Evolutionary conservation across 192 early-diverging fungal genomes (phyloP).

Genomic region (Spizellomyces sp.): DNA sequence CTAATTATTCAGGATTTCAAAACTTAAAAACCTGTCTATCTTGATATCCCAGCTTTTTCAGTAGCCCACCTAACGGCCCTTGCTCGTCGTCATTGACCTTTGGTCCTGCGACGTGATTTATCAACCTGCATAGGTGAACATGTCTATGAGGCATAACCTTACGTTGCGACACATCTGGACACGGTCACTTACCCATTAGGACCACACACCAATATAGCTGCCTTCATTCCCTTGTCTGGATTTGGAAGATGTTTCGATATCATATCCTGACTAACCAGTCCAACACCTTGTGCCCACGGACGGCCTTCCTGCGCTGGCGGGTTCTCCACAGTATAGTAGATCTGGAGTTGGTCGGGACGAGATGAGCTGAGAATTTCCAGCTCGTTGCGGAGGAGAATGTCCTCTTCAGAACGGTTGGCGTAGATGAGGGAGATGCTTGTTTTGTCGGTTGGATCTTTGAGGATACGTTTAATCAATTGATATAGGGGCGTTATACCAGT

Average conservation of each 20-base stretch:
- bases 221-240: slow-evolving; percentile 41
- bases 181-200: slow-evolving; percentile 52
- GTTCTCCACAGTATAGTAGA: slow-evolving; percentile 83
- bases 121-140: slow-evolving; percentile 27
- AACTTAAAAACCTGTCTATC: slow-evolving; percentile 82
- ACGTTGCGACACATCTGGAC: background rate
- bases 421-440: slow-evolving; percentile 85
- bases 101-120: slow-evolving; percentile 41
- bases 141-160: background rate
- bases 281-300: background rate
- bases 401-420: slow-evolving; percentile 84
- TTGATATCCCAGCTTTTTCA: slow-evolving; percentile 77
- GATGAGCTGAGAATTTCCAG: slow-evolving; percentile 72
- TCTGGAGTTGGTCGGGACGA: slow-evolving; percentile 73
- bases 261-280: slow-evolving; percentile 46
- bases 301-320: background rate
- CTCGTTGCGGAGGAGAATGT: slow-evolving; percentile 82
- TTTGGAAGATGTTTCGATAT: slow-evolving; percentile 50
- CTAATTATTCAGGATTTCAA: slow-evolving; percentile 29
- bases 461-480: slow-evolving; percentile 85
- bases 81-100: slow-evolving; percentile 54
- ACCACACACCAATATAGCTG: slow-evolving; percentile 57
- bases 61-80: slow-evolving; percentile 80
- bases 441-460: slow-evolving; percentile 81
- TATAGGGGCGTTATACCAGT: slow-evolving; percentile 94